phyloP scores from a whole-genome alignment of 2,329 filamentous ascomycete species.

The Fusarium hostae region DNA sequence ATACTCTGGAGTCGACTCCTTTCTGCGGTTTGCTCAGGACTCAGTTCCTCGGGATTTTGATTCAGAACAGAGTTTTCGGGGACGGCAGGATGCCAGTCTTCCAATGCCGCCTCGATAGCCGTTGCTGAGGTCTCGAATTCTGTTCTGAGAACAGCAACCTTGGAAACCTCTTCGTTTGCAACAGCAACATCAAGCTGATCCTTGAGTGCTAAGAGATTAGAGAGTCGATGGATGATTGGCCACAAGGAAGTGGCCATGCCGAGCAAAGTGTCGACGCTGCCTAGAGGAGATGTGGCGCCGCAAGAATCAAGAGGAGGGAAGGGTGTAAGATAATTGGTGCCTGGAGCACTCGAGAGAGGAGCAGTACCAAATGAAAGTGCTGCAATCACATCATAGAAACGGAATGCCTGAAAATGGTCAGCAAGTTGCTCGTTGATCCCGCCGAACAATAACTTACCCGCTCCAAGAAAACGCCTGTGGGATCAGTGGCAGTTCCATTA shows the following conservation, averaged over 20 bases:
- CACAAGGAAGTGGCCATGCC: constrained; percentile 71
- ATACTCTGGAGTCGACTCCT: constrained; percentile 62
- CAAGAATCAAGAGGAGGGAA: constrained; percentile 59
- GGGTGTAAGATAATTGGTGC: constrained; percentile 58
- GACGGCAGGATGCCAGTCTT: constrained; percentile 65
- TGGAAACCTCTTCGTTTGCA: constrained; percentile 54
- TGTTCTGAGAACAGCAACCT: constrained; percentile 59
- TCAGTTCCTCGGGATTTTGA: constrained; percentile 39
- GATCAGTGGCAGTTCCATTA: constrained; percentile 56
- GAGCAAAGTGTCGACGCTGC: constrained; percentile 67
- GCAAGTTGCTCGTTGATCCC: neutral
- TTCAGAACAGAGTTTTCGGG: constrained; percentile 51
- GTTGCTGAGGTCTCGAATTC: constrained; percentile 63
- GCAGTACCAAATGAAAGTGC: constrained; percentile 70
- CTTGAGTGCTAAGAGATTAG: constrained; percentile 65
- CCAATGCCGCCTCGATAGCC: constrained; percentile 65
- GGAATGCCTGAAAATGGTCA: constrained; percentile 62
- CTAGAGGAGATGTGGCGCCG: constrained; percentile 58
- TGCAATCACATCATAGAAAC: constrained; percentile 73
- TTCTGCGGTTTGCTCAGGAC: constrained; percentile 47
- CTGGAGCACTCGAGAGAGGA: constrained; percentile 63
- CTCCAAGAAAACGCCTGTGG: constrained; percentile 68
- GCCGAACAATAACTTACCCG: constrained; percentile 54
- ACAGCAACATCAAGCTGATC: constrained; percentile 61
- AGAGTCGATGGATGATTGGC: constrained; percentile 71